A percentile compares a stretch with the other conserved stretches of the same genome.
These are phyloP conservation scores for Fraxinus baroniana DNA, from an alignment of 305 asterid genomes.

Conservation along the genomic window DNA sequence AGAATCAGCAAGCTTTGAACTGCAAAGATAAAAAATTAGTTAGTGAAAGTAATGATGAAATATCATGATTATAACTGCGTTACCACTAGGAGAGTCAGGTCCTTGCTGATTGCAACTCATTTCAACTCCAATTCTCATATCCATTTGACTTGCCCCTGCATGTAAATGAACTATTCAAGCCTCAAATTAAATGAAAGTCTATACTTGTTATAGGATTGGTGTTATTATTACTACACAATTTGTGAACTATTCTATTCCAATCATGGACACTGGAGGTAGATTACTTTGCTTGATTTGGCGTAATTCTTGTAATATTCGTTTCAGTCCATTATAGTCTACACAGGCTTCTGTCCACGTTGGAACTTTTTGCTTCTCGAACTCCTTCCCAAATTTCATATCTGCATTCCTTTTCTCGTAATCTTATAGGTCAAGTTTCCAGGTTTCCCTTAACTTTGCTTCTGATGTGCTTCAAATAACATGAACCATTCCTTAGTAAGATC, in stretches of 20 bases:
- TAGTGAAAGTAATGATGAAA: too few relatives aligned
- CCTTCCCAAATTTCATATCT: conserved; percentile 80
- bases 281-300: conserved; percentile 30
- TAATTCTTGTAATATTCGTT: conserved; percentile 51
- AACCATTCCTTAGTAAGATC: too few relatives aligned
- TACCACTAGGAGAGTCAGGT: too few relatives aligned
- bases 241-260: neutral
- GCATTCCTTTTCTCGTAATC: neutral
- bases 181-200: neutral
- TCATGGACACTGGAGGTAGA: conserved; percentile 33
- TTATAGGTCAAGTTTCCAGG: too few relatives aligned
- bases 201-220: neutral
- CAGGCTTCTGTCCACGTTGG: conserved; percentile 90
- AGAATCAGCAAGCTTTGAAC: too few relatives aligned
- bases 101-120: too few relatives aligned
- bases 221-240: neutral
- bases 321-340: conserved; percentile 75
- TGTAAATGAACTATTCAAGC: neutral
- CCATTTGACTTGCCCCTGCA: neutral
- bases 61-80: too few relatives aligned
- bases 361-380: conserved; percentile 60
- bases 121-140: neutral
- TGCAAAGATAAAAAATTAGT: too few relatives aligned
- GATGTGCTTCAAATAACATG: neutral
- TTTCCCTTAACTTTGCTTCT: conserved; percentile 7